phyloP scores from a whole-genome alignment of 768 basidiomycete genomes.

The Boletus pseudopeckii region DNA sequence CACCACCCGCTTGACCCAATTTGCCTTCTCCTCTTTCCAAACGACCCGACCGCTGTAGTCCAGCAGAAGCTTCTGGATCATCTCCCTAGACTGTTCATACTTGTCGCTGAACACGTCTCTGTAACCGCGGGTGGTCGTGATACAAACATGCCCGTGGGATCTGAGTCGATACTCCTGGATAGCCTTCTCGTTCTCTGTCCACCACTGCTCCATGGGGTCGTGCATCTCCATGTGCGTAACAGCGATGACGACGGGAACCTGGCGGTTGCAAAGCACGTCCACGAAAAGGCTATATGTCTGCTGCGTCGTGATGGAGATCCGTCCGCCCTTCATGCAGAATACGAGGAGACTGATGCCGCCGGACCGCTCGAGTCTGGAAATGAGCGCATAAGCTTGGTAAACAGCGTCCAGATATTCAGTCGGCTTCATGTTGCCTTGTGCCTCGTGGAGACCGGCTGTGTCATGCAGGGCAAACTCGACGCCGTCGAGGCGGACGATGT shows the following conservation, averaged over 20 bases:
- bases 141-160: constrained; percentile 38
- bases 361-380: constrained; percentile 27
- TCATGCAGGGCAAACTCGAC: constrained; percentile 23
- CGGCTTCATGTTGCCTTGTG: constrained; percentile 21
- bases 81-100: constrained; percentile 32
- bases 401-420: constrained; percentile 27
- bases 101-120: constrained; percentile 22
- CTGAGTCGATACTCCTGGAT: constrained; percentile 34
- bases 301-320: constrained; percentile 23
- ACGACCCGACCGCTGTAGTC: constrained; percentile 9
- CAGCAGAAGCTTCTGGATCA: constrained; percentile 20
- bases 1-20: constrained; percentile 24
- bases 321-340: constrained; percentile 30
- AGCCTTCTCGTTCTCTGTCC: constrained; percentile 33
- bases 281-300: constrained; percentile 35
- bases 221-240: constrained; percentile 36
- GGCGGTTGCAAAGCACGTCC: constrained; percentile 36
- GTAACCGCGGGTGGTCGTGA: constrained; percentile 34
- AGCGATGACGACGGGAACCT: constrained; percentile 31
- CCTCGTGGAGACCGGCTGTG: constrained; percentile 30
- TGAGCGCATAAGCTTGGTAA: constrained; percentile 31
- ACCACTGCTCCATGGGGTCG: constrained; percentile 39
- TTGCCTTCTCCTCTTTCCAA: constrained; percentile 27
- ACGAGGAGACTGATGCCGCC: constrained; percentile 30
- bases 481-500: constrained; percentile 19